Evolutionary conservation across 805 yeast genomes (phyloP), one percentile per base, ranked within the genome.

Genomic region (Wickerhamomyces queroliae): DNA sequence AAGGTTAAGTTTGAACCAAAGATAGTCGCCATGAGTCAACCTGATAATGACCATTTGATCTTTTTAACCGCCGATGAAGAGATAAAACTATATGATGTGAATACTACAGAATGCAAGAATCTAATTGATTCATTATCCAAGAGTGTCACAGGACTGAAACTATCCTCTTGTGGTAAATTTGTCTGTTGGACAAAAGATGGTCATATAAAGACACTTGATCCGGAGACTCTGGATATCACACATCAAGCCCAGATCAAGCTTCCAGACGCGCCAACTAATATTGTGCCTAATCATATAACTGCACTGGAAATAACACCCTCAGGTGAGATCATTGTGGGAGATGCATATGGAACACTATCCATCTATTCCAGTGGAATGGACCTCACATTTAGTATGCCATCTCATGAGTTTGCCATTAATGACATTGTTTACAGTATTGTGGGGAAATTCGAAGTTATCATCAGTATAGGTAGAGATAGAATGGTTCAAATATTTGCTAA

Each of bases 401-500:
- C 78, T 1, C 82, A 78, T 46, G 72, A 75, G 19, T 72, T 78
- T 7, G 58, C 72, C 10, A 56, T 77, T 13, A 76, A 73, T 42
- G 78, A 70, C 33, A 49, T 76, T 2, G 39, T 55, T 1, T 60
- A 55, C 37, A 70, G 72, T 40, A 50, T 55, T 32, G 40, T 61
- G 4, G 59, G 45, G 0, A 43, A 45, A 0, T 32, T 42, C 15
- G 50, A 59, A 27, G 63, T 71, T 35, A 49, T 72, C 5, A 66
- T 68, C 16, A 69, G 76, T 29, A 70, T 73, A 21, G 74, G 83
- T 2, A 58, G 86, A 31, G 87, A 80, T 52, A 52, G 87, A 37
- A 80, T 79, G 66, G 69, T 80, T 23, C 87, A 80, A 52, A 52
- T 80, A 0, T 76, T 75, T 42, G 50, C 53, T 12, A 60, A 56